Evolutionary conservation across 345 rosid species (phyloP).

Genomic region (Brassica rapa): DNA sequence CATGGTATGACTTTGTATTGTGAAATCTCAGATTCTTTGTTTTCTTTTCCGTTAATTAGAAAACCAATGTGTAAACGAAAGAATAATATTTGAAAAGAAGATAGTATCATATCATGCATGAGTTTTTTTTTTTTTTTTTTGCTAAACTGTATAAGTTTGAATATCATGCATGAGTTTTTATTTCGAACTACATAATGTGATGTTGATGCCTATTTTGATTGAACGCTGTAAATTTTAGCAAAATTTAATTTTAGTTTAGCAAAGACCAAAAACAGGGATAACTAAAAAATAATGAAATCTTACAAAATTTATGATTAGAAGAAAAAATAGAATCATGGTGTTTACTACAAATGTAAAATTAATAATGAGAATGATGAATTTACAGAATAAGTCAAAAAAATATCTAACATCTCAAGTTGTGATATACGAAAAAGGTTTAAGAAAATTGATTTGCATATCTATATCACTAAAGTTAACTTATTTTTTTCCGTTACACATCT

Average conservation of each 20-base stretch:
- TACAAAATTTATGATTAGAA: neutral
- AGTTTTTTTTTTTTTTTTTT: neutral
- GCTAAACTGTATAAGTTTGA: no score
- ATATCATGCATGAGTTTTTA: neutral
- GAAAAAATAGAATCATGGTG: neutral
- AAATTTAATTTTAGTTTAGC: neutral
- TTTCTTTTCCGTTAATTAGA: neutral
- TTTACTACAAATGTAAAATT: neutral
- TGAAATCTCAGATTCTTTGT: neutral
- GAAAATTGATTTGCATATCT: no score
- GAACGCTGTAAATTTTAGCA: neutral
- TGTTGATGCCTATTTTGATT: neutral
- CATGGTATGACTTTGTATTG: neutral
- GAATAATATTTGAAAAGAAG: neutral
- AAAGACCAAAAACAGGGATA: neutral
- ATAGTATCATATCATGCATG: neutral
- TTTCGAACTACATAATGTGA: neutral
- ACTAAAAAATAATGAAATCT: neutral
- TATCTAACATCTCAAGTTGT: no score
- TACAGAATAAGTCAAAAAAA: neutral
- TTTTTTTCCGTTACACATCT: no score
- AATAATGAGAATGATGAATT: neutral
- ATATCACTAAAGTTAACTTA: no score
- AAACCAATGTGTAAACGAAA: no score
- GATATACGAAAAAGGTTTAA: no score